A percentile compares a stretch with the other conserved stretches of the same genome.
These are phyloP conservation scores for Cytospora schulzeri DNA, from an alignment of 2,329 filamentous ascomycete genomes.

Conservation along the genomic window DNA sequence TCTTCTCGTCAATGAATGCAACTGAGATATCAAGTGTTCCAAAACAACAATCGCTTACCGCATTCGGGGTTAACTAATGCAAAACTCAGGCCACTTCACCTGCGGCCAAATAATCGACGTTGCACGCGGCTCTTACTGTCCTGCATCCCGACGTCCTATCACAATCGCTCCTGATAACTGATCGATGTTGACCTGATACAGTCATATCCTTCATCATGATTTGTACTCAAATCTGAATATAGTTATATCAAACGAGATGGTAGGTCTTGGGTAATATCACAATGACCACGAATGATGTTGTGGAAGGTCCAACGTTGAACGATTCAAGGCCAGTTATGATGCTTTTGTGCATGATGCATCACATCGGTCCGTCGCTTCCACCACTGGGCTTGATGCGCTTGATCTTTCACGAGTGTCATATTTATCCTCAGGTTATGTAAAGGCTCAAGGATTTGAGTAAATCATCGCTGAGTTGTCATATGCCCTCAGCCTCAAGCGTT, in stretches of 20 bases:
- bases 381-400: not conserved
- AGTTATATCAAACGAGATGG: not conserved
- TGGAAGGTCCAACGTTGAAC: slow-evolving; percentile 3
- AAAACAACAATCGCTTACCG: not conserved
- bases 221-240: not conserved
- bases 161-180: not conserved
- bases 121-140: not conserved
- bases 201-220: not conserved
- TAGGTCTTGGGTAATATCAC: slow-evolving; percentile 8
- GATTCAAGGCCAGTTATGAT: not conserved
- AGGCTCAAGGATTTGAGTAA: not conserved
- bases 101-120: not conserved
- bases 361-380: not conserved
- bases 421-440: not conserved
- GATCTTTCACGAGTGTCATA: slow-evolving; percentile 8
- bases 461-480: not conserved
- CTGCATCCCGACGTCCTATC: not conserved
- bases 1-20: slow-evolving; percentile 2
- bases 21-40: slow-evolving; percentile 1
- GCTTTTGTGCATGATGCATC: not conserved
- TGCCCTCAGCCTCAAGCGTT: not conserved
- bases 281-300: slow-evolving; percentile 2
- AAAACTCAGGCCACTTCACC: not conserved
- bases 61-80: slow-evolving; percentile 1
- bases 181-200: not conserved